Conservation (phyloP, 345 rosid species). For the Eucalyptus polybractea region DNA sequence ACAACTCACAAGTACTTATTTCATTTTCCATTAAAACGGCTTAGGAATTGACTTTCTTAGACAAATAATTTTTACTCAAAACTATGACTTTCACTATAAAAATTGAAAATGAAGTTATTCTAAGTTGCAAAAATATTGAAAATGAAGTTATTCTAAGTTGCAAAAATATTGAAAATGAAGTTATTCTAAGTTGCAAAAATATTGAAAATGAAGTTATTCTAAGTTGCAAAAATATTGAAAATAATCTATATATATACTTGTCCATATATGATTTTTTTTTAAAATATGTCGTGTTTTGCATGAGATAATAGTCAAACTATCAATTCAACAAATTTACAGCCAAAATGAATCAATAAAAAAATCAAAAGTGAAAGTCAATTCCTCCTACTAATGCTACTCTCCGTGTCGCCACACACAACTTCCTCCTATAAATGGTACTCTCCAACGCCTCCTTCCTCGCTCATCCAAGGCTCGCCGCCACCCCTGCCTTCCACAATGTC, state of each 20-base stretch:
- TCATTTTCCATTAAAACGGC: not conserved
- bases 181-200: not conserved
- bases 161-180: not conserved
- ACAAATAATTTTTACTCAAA: not conserved
- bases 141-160: not conserved
- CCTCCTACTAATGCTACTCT: not conserved
- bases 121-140: not conserved
- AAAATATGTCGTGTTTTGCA: not conserved
- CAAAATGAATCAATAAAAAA: not conserved
- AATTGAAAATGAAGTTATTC: not conserved
- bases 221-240: not conserved
- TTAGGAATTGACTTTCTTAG: not conserved
- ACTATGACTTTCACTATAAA: not conserved
- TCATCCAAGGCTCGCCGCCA: not conserved
- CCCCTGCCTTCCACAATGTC: not conserved
- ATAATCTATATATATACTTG: not conserved
- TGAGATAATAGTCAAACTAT: not conserved
- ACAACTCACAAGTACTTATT: not conserved
- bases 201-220: not conserved
- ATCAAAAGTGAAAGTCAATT: not conserved
- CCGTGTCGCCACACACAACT: not conserved
- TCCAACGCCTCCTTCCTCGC: not conserved
- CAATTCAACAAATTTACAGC: not conserved
- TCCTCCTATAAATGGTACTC: not conserved
- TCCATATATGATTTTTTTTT: not conserved